Evolutionary conservation across 202 grass and related monocot genomes (phyloP).

Genomic region (Brachypodium distachyon): DNA sequence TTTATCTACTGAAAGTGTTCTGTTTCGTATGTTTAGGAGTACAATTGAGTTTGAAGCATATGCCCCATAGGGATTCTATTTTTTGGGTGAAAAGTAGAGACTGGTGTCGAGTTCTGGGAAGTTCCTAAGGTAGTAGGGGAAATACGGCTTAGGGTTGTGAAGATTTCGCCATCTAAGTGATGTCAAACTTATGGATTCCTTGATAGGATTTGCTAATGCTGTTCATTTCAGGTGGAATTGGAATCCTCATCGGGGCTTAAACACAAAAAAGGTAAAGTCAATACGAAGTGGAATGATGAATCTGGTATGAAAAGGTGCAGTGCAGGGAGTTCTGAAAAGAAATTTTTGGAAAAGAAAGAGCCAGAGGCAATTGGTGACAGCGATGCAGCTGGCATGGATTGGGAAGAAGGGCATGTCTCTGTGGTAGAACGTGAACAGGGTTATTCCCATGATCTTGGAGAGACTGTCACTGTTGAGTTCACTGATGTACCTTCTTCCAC

Average conservation of each 20-base stretch:
- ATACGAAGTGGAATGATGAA: neutral
- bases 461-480: conserved; percentile 73
- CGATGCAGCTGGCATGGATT: conserved; percentile 59
- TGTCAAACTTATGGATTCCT: neutral
- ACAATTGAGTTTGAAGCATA: neutral
- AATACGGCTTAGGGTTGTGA: neutral
- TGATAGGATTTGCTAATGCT: neutral
- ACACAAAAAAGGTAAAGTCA: conserved; percentile 17
- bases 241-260: conserved; percentile 14
- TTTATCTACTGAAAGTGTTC: neutral
- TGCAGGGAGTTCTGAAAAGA: neutral
- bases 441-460: conserved; percentile 48
- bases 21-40: neutral
- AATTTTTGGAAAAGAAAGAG: conserved; percentile 2
- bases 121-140: neutral
- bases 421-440: conserved; percentile 8
- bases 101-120: neutral
- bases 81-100: neutral
- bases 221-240: conserved; percentile 24
- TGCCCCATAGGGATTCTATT: neutral
- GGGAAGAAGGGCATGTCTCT: conserved; percentile 78
- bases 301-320: conserved; percentile 8
- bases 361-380: neutral
- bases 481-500: conserved; percentile 48
- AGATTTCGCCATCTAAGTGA: neutral